Evolutionary conservation across 495 filamentous ascomycete genomes (phyloP), one percentile per base, ranked within the genome.

Genomic region (Aspergillus indologenus): DNA sequence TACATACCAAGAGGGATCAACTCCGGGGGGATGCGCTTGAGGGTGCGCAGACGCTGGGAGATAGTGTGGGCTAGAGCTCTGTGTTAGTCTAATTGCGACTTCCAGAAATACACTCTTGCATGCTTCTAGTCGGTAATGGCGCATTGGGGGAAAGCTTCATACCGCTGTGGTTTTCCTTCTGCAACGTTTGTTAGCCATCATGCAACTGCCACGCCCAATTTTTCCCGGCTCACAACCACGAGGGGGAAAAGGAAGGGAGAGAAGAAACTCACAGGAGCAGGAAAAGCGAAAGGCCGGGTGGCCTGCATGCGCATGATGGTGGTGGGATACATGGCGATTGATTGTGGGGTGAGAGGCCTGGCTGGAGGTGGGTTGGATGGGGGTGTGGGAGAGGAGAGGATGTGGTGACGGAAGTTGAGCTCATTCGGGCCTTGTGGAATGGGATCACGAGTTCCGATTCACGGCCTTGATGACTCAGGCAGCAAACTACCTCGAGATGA

Each of bases 21-120:
- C 82, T 99, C 94, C 51, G 92, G 86, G 59, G 94, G 94, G 69
- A 96, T 86, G 79, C 84, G 85, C 84, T 89, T 91, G 59, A 97
- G 77, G 61, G 81, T 83, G 66, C 94, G 87, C 60, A 99, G 81
- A 65, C 95, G 89, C 80, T 99, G 94, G 48, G 94, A 97, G 77
- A 99, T 87, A 58, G 94, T 98, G 80, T 98, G 94, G 71, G 90
- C 94, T 98, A 66, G 34, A 63, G 22, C 53, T 62, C 61, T 24
- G 55, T 54, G 68, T 79, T 62, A 81, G 69, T 65, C 63, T 58
- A 61, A 56, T 61, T 23, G 34, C 53, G 18, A 49, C n/a, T 43
- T 52, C 18, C 20, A 51, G 34, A 9, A 48, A 22, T 52, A 42
- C 31, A 50, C 9, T 34, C 24, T 11, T 34, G 48, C 19, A 44